Evolutionary conservation across 176 grass and related monocot species (phyloP).

Genomic region (Triticum timopheevii): DNA sequence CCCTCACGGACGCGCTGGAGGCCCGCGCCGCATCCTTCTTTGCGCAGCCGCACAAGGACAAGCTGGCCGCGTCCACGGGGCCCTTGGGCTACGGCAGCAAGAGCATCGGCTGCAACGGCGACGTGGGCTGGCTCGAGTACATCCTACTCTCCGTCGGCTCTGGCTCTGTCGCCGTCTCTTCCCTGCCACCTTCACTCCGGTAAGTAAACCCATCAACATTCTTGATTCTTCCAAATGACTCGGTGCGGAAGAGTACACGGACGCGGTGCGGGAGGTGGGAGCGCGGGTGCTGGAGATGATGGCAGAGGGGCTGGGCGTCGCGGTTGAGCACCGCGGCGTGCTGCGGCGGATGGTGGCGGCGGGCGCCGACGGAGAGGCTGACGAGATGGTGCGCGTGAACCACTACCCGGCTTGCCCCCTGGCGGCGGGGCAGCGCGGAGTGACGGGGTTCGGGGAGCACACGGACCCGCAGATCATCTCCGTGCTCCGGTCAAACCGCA

Average conservation of each 20-base stretch:
- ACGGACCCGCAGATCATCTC: constrained; percentile 95
- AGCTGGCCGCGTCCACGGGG: constrained; percentile 35
- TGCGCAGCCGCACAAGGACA: constrained; percentile 45
- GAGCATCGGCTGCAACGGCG: constrained; percentile 75
- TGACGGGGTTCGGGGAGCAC: constrained; percentile 96
- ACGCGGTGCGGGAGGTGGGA: constrained; percentile 42
- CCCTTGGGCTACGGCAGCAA: constrained; percentile 76
- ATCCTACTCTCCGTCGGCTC: constrained; percentile 50
- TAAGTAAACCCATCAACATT: too few relatives aligned
- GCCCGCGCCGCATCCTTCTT: constrained; percentile 61
- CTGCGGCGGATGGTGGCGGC: constrained; percentile 51
- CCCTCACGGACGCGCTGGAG: constrained; percentile 50
- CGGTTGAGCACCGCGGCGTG: constrained; percentile 8
- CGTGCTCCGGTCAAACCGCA: constrained; percentile 74
- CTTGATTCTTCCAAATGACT: too few relatives aligned
- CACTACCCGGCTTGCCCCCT: constrained; percentile 68
- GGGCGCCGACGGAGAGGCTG: constrained; percentile 28
- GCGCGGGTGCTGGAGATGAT: constrained; percentile 67
- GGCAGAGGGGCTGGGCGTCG: constrained; percentile 55
- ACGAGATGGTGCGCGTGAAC: constrained; percentile 70
- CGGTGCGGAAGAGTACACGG: constrained; percentile 59
- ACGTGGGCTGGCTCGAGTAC: constrained; percentile 89
- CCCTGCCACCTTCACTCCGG: constrained; percentile 32
- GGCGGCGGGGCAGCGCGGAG: constrained; percentile 9
- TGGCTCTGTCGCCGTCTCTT: not conserved